Conservation (phyloP, 2,329 filamentous ascomycete genomes). For the Epichloe gansuensis region DNA sequence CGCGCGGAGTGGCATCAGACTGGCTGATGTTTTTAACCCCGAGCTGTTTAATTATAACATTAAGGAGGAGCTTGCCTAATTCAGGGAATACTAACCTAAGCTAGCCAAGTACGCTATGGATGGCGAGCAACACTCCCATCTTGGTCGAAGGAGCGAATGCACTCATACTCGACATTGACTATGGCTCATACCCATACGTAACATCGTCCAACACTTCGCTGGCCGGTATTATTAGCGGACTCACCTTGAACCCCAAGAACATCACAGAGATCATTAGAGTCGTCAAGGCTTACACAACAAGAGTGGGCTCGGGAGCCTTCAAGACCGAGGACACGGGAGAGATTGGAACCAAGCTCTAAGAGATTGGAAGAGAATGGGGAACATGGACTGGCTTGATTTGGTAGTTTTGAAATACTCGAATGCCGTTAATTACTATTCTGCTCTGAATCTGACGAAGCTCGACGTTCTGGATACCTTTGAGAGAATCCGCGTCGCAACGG, state of each 20-base stretch:
- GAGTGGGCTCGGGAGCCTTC: slow-evolving; percentile 8
- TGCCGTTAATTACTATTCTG: slow-evolving; percentile 55
- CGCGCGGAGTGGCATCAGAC: slow-evolving; percentile 48
- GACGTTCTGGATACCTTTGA: slow-evolving; percentile 11
- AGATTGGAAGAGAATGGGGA: slow-evolving; percentile 33
- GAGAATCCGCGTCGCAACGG: neutral
- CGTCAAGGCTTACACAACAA: slow-evolving; percentile 5
- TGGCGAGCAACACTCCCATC: slow-evolving; percentile 45
- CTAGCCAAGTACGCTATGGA: slow-evolving; percentile 52
- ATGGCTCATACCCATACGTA: slow-evolving; percentile 23
- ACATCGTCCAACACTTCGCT: slow-evolving; percentile 17
- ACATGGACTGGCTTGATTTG: slow-evolving; percentile 32
- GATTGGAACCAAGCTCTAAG: slow-evolving; percentile 33
- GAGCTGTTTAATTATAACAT: slow-evolving; percentile 56
- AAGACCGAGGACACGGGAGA: slow-evolving; percentile 10
- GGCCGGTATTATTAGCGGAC: slow-evolving; percentile 15
- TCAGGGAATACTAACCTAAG: slow-evolving; percentile 44
- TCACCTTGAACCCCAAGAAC: slow-evolving; percentile 36
- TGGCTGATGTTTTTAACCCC: slow-evolving; percentile 54
- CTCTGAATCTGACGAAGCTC: slow-evolving; percentile 33
- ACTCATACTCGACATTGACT: slow-evolving; percentile 55
- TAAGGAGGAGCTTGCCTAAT: slow-evolving; percentile 55
- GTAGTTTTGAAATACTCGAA: slow-evolving; percentile 39
- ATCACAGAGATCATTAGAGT: slow-evolving; percentile 23
- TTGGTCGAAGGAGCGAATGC: slow-evolving; percentile 53